Conservation (phyloP, 2,329 filamentous ascomycete genomes). For the Exserohilum turcica region DNA sequence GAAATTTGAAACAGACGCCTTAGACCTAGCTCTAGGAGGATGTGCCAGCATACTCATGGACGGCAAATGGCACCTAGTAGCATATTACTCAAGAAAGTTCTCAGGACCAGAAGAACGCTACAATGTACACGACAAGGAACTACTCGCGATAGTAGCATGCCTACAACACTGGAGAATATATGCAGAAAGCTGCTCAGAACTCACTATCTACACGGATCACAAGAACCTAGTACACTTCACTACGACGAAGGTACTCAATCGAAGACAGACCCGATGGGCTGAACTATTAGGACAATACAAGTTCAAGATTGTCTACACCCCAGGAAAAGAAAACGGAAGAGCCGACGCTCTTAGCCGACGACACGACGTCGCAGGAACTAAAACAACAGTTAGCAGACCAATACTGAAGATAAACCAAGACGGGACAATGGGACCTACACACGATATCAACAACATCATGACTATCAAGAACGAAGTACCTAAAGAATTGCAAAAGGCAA, state of each 20-base stretch:
- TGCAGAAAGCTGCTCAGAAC: not conserved
- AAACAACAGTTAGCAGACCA: not conserved
- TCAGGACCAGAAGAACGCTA: not conserved
- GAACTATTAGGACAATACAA: no score
- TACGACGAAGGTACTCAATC: no score
- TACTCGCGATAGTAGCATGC: not conserved
- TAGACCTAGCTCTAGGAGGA: not conserved
- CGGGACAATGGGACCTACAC: not conserved
- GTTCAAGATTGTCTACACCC: not conserved
- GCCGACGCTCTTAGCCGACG: not conserved
- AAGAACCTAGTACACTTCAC: no score
- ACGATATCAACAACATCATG: not conserved
- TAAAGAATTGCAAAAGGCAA: not conserved
- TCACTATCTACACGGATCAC: no score
- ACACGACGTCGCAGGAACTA: not conserved
- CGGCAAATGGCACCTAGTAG: not conserved
- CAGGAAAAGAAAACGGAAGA: not conserved
- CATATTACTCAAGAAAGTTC: not conserved
- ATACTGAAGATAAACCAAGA: not conserved
- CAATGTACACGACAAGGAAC: not conserved
- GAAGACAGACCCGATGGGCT: not conserved
- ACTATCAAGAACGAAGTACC: no score
- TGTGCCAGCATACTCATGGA: not conserved
- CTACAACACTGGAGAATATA: not conserved
- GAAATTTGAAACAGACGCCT: not conserved